Evolutionary conservation across 371 early-diverging fungal species (phyloP).

Genomic region (Mortierella sp.): DNA sequence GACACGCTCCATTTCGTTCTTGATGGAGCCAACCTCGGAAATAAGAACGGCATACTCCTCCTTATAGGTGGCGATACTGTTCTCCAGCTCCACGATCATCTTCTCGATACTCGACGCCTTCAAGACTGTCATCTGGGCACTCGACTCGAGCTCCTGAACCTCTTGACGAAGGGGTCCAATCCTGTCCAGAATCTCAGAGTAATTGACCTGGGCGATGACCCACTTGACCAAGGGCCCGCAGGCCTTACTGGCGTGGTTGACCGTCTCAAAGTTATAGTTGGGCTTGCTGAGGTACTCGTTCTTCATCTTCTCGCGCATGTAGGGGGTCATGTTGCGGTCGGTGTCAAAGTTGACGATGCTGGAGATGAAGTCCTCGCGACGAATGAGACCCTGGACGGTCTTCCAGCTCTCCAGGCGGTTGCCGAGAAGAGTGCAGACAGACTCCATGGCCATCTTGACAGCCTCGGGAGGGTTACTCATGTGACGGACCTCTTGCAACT

Average conservation of each 20-base stretch:
- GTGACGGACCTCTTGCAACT: slow-evolving; percentile 97
- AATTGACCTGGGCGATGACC: slow-evolving; percentile 97
- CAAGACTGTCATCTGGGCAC: slow-evolving; percentile 81
- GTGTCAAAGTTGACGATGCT: slow-evolving; percentile 97
- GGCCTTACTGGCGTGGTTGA: slow-evolving; percentile 98
- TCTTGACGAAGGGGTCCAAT: slow-evolving; percentile 97
- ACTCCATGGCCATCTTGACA: slow-evolving; percentile 98
- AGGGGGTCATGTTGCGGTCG: slow-evolving; percentile 79
- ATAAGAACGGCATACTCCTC: slow-evolving; percentile 97
- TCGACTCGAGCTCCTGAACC: slow-evolving; percentile 85
- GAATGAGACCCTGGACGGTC: slow-evolving; percentile 90
- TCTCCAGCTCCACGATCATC: slow-evolving; percentile 89
- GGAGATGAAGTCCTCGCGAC: slow-evolving; percentile 97
- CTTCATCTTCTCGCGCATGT: slow-evolving; percentile 84
- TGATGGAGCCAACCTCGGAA: slow-evolving; percentile 91
- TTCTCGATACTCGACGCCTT: slow-evolving; percentile 83
- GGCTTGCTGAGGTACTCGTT: slow-evolving; percentile 85
- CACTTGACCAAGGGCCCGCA: slow-evolving; percentile 99
- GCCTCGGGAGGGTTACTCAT: slow-evolving; percentile 98
- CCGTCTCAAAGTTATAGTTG: slow-evolving; percentile 92
- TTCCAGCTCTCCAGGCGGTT: slow-evolving; percentile 90
- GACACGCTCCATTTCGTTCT: slow-evolving; percentile 96
- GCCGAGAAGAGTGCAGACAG: slow-evolving; percentile 96
- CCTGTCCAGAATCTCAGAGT: slow-evolving; percentile 90
- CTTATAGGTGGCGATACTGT: slow-evolving; percentile 91